Conservation (phyloP, 768 basidiomycete species). For the Kwoniella mangroviensis region DNA sequence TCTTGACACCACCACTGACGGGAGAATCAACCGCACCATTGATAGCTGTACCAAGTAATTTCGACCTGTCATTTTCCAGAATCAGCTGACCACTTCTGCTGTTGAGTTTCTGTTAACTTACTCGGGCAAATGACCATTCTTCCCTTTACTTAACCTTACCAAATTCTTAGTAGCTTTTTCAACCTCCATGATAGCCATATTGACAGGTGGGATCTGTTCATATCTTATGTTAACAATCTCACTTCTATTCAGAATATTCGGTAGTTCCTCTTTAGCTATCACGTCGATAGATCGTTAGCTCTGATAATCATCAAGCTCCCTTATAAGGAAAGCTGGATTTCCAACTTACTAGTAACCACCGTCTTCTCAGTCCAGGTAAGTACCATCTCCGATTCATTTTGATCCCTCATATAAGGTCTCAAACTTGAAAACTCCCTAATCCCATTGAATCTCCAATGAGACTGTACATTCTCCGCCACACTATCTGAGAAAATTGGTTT, state of each 20-base stretch:
- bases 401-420: slow-evolving; percentile 70
- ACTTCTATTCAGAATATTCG: slow-evolving; percentile 85
- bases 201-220: slow-evolving; percentile 81
- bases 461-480: slow-evolving; percentile 75
- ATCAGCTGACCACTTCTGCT: too few relatives aligned
- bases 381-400: slow-evolving; percentile 59
- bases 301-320: slow-evolving; percentile 32
- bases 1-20: slow-evolving; percentile 72
- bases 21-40: slow-evolving; percentile 87
- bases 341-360: slow-evolving; percentile 43
- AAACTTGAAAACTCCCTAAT: slow-evolving; percentile 81
- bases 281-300: slow-evolving; percentile 6
- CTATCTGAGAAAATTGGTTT: slow-evolving; percentile 82
- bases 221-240: slow-evolving; percentile 75
- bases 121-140: slow-evolving; percentile 31
- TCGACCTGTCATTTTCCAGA: slow-evolving; percentile 58
- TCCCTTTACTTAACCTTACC: slow-evolving; percentile 15
- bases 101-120: too few relatives aligned
- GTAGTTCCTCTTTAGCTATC: slow-evolving; percentile 57
- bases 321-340: neutral
- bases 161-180: slow-evolving; percentile 69
- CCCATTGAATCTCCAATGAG: slow-evolving; percentile 87
- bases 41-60: slow-evolving; percentile 76
- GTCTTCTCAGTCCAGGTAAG: slow-evolving; percentile 82
- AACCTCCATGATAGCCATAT: slow-evolving; percentile 80